A percentile compares a stretch with the other conserved stretches of the same genome.
Conservation (phyloP, 1,284 basidiomycete genomes). For the Cryptococcus jaspeensis region DNA sequence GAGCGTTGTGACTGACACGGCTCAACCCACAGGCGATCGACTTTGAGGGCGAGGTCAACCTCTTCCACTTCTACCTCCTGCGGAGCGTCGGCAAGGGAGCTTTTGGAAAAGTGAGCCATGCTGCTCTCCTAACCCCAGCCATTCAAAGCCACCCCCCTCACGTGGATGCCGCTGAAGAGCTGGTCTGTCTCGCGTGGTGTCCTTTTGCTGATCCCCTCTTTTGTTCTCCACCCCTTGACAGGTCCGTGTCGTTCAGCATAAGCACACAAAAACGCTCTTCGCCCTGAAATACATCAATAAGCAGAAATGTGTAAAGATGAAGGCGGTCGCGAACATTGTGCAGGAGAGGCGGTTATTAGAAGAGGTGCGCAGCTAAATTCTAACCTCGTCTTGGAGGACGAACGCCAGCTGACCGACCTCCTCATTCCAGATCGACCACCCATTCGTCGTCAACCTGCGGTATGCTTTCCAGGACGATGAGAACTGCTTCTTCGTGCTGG, state of each 20-base stretch:
- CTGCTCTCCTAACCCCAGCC: too few species aligned
- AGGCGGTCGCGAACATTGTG: constrained; percentile 93
- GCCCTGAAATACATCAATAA: constrained; percentile 99
- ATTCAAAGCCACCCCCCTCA: background rate
- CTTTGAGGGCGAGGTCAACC: constrained; percentile 94
- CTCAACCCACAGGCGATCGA: constrained; percentile 73
- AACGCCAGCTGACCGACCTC: background rate
- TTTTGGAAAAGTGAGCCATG: constrained; percentile 79
- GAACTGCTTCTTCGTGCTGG: constrained; percentile 96
- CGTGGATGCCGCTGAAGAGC: background rate
- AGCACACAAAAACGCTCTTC: constrained; percentile 90
- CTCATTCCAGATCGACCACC: constrained; percentile 75
- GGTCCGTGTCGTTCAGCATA: constrained; percentile 98
- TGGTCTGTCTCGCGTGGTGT: background rate
- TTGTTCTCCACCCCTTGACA: constrained; percentile 42
- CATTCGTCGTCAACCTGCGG: constrained; percentile 89
- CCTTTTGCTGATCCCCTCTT: background rate
- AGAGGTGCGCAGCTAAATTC: constrained; percentile 61
- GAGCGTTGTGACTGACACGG: background rate
- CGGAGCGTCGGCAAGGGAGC: constrained; percentile 96
- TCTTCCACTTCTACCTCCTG: constrained; percentile 94
- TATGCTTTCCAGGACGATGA: constrained; percentile 98
- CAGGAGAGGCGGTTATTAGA: constrained; percentile 89
- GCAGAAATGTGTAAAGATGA: constrained; percentile 95
- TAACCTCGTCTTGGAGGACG: background rate